Evolutionary conservation across 306 rosid species (phyloP).

Genomic region (Pterocarpus macrocarpus): DNA sequence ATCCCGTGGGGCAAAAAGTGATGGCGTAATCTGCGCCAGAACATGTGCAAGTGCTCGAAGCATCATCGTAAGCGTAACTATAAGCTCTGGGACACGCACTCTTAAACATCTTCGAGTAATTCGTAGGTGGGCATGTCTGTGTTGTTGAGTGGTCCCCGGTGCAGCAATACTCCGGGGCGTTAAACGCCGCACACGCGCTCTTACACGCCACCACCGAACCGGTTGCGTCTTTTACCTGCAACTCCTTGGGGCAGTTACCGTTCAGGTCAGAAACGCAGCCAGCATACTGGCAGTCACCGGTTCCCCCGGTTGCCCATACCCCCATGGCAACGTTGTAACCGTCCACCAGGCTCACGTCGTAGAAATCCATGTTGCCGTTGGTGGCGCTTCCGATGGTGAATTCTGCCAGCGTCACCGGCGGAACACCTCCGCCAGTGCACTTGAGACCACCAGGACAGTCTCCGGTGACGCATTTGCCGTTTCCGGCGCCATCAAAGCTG

Average conservation of each 20-base stretch:
- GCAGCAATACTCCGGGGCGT: constrained; percentile 78
- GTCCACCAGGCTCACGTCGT: constrained; percentile 89
- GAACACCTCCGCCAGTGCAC: constrained; percentile 66
- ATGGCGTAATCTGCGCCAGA: constrained; percentile 72
- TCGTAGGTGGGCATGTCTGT: constrained; percentile 77
- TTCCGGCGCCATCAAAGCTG: constrained; percentile 65
- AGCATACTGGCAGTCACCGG: constrained; percentile 87
- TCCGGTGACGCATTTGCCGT: constrained; percentile 70
- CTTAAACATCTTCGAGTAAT: constrained; percentile 83
- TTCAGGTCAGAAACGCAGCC: constrained; percentile 83
- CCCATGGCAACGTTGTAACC: constrained; percentile 92
- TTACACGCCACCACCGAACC: constrained; percentile 78
- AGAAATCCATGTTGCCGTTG: constrained; percentile 67
- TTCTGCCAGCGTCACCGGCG: constrained; percentile 79
- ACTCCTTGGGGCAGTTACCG: constrained; percentile 65
- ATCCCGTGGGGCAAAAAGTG: constrained; percentile 71
- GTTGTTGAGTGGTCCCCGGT: constrained; percentile 81
- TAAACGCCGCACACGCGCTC: constrained; percentile 87
- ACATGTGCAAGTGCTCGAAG: constrained; percentile 91
- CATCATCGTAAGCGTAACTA: constrained; percentile 92
- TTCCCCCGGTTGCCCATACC: constrained; percentile 71
- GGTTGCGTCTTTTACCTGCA: constrained; percentile 51
- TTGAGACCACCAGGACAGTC: constrained; percentile 65
- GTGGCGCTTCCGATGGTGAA: constrained; percentile 59
- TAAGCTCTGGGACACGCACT: constrained; percentile 89